Evolutionary conservation across 768 basidiomycete species (phyloP).

Genomic region (Boletus reticuloceps): DNA sequence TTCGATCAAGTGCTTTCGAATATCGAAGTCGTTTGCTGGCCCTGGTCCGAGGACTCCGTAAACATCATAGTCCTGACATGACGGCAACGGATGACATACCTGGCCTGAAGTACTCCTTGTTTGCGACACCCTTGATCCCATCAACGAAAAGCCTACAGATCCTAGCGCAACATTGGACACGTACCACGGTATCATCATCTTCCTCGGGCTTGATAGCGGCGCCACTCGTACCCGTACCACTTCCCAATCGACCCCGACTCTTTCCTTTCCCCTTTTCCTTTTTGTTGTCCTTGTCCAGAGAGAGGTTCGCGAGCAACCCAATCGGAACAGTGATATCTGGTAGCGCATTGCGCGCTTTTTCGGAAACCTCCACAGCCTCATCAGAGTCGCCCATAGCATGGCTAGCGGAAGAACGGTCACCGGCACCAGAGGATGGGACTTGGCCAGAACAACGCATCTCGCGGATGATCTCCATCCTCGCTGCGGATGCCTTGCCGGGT

Average conservation of each 20-base stretch:
- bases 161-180: constrained; percentile 2
- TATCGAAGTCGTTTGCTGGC: constrained; percentile 71
- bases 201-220: constrained; percentile 34
- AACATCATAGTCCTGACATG: neutral
- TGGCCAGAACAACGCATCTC: constrained; percentile 32
- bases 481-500: constrained; percentile 38
- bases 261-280: constrained; percentile 39
- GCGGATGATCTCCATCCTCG: constrained; percentile 26
- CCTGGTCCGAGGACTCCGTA: constrained; percentile 35
- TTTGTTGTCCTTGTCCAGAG: constrained; percentile 50
- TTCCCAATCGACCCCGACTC: constrained; percentile 34
- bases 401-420: neutral
- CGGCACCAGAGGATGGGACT: neutral
- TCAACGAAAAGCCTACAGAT: constrained; percentile 3
- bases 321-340: constrained; percentile 75
- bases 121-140: constrained; percentile 65
- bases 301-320: too few species aligned
- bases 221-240: constrained; percentile 6
- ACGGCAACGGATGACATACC: constrained; percentile 36
- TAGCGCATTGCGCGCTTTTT: constrained; percentile 47
- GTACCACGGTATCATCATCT: constrained; percentile 64
- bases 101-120: constrained; percentile 76
- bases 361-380: constrained; percentile 35
- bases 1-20: constrained; percentile 71
- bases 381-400: constrained; percentile 38